Percentiles rank a stretch among this genome's conserved stretches.
These are phyloP conservation scores for Hypoxylon subgilvum DNA, from an alignment of 495 filamentous ascomycete genomes.

Conservation along the genomic window DNA sequence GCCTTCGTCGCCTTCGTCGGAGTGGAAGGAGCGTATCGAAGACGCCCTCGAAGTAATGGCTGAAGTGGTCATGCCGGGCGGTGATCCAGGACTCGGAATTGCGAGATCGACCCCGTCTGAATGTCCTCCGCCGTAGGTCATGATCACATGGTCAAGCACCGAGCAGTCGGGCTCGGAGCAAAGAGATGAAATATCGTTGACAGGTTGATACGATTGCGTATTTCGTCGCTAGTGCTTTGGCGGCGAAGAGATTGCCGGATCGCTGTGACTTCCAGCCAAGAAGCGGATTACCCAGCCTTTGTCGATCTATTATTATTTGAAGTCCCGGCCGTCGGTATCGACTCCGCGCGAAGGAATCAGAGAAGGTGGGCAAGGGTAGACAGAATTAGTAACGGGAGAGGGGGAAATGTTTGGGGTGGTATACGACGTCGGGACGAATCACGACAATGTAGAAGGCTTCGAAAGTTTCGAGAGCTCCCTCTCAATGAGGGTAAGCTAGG, in stretches of 20 bases:
- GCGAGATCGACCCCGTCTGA: conserved; percentile 50
- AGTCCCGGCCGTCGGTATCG: neutral
- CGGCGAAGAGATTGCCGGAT: conserved; percentile 19
- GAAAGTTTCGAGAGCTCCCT: too few species aligned
- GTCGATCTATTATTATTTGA: conserved; percentile 34
- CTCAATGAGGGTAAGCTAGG: conserved; percentile 10
- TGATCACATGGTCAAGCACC: conserved; percentile 60
- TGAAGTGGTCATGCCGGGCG: conserved; percentile 81
- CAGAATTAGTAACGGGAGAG: conserved; percentile 29
- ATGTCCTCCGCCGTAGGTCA: conserved; percentile 54
- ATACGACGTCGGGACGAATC: conserved; percentile 8
- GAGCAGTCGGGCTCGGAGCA: neutral
- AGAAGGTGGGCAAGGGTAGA: conserved; percentile 17
- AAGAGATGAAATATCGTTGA: too few species aligned
- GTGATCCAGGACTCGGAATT: conserved; percentile 70
- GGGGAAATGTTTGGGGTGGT: conserved; percentile 9
- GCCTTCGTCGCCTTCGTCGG: conserved; percentile 62
- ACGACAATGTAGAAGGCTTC: conserved; percentile 1
- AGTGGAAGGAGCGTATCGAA: conserved; percentile 79
- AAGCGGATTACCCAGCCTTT: conserved; percentile 23
- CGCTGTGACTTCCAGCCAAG: conserved; percentile 16
- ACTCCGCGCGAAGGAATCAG: conserved; percentile 21
- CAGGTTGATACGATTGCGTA: too few species aligned
- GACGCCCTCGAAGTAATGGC: conserved; percentile 85
- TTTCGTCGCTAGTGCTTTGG: neutral